These are phyloP conservation scores for Protostelium mycophagum DNA, from an alignment of 78 protist genomes.

Conservation along the genomic window DNA sequence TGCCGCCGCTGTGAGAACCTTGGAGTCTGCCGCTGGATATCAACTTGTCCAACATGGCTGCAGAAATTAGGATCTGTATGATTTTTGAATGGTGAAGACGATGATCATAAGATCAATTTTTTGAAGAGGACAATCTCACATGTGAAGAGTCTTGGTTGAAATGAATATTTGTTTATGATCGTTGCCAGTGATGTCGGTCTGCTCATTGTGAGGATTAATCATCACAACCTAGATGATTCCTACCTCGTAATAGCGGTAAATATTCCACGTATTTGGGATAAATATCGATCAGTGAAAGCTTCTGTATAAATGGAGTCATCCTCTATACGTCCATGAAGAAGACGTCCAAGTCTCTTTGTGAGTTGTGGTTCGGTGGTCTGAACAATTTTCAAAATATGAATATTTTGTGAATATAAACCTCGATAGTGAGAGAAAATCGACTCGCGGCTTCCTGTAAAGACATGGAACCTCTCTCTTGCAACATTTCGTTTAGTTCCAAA, in stretches of 20 bases:
- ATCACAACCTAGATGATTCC: neutral
- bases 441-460: neutral
- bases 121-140: neutral
- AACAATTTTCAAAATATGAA: too few species aligned
- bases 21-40: conserved; percentile 26
- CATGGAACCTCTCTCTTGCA: neutral
- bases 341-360: neutral
- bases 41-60: conserved; percentile 20
- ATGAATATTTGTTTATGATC: neutral
- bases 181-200: neutral
- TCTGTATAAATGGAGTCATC: neutral
- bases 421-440: neutral
- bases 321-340: neutral
- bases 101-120: neutral
- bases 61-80: neutral
- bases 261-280: neutral
- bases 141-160: neutral
- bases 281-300: neutral
- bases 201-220: neutral
- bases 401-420: neutral
- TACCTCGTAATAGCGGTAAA: neutral
- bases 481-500: neutral
- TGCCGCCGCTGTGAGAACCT: conserved; percentile 25
- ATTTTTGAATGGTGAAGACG: neutral
- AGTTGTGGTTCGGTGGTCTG: neutral